Base-by-base conservation (phyloP, 2,329 filamentous ascomycete genomes). In the Fusarium musae region DNA sequence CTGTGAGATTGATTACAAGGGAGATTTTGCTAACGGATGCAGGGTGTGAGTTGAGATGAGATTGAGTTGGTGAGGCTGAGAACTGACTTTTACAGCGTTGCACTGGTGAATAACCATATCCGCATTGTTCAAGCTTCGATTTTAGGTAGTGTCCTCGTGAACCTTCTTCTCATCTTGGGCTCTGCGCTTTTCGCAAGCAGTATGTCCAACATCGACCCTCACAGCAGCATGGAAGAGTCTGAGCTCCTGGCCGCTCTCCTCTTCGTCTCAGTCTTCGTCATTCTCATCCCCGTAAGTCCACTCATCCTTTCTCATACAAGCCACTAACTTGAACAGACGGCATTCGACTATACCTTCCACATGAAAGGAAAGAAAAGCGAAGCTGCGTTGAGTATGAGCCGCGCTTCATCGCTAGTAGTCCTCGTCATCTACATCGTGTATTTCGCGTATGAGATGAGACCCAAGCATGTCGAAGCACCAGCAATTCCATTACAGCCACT, bases 71-170 rank as follows among this genome's bases (percentile, higher is more conserved):
- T 11, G 13, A 47, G 44, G 26, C 43, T 50, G 34, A 66, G 50
- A 40, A 52, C 11, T 80, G 46, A 80, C 69, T 36, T 40, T 12
- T 8, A 5, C 77, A 91, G 90, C 72, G 90, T 85, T 56, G 83
- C 84, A 1, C 75, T 85, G 39, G 79, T 80, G 50, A 84, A 85
- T 80, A 85, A 93, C 78, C 91, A 94, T 78, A 92, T 94, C 54
- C 86, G 89, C 34, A 92, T 95, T 66, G 93, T 95, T 23, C 92
- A 94, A 79, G 92, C 93, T 11, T 93, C 93, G 1, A 85, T 95
- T 44, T 85, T 95, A 21, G 93, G 93, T 26, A 94, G 92, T 3
- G 93, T 95, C 63, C 84, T 95, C n/a, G 91, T 93, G 62, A 95
- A 95, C 76, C 80, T 95, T 52, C 84, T 95, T 8, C 85, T 94